Conservation (phyloP, 495 filamentous ascomycete species). For the Pseudoneurospora amorphoporcata region DNA sequence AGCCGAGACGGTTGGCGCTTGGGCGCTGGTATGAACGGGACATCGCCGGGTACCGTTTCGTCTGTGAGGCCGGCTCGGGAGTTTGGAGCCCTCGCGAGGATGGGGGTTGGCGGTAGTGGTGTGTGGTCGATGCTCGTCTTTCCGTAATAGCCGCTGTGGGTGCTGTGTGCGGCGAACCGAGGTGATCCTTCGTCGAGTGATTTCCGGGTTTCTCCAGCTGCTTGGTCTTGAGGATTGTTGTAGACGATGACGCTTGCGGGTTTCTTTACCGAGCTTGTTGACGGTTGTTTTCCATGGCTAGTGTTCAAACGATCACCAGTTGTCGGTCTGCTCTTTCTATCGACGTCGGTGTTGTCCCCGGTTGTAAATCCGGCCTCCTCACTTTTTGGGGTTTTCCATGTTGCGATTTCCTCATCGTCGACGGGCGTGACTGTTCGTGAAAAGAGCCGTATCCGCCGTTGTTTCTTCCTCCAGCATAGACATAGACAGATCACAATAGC, state of each 20-base stretch:
- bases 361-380: conserved; percentile 12
- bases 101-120: conserved; percentile 30
- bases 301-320: conserved; percentile 12
- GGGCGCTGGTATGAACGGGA: conserved; percentile 31
- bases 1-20: conserved; percentile 32
- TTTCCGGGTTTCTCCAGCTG: conserved; percentile 8
- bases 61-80: conserved; percentile 38
- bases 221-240: conserved; percentile 9
- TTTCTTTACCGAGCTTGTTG: conserved; percentile 26
- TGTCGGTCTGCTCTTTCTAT: conserved; percentile 9
- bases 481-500: conserved; percentile 20
- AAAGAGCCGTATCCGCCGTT: conserved; percentile 27
- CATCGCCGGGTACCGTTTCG: conserved; percentile 37
- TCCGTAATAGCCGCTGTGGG: conserved; percentile 3
- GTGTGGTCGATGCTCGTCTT: conserved; percentile 29
- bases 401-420: conserved; percentile 43
- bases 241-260: conserved; percentile 38
- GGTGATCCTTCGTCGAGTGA: conserved; percentile 29
- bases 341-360: conserved; percentile 11
- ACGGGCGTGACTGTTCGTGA: conserved; percentile 37
- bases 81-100: conserved; percentile 37
- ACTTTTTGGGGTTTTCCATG: conserved; percentile 31
- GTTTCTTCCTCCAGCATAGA: conserved; percentile 22
- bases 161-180: conserved; percentile 15
- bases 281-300: conserved; percentile 26